Conservation (phyloP, 768 basidiomycete genomes). For the Rhizopogon vulgaris region DNA sequence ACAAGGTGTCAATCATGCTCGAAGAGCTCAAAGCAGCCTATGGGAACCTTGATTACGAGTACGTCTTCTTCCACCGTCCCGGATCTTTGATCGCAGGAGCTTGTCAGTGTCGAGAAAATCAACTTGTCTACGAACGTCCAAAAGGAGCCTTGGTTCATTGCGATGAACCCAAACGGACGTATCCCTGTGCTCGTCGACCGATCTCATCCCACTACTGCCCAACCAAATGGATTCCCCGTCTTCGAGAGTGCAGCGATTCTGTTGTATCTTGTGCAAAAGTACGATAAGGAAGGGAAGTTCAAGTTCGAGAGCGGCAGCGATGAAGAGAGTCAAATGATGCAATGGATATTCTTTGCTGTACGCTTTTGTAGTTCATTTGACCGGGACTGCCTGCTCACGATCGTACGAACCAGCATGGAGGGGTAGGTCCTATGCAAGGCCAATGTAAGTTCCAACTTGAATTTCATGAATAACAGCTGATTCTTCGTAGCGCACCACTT, state of each 20-base stretch:
- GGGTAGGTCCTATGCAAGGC: conserved; percentile 86
- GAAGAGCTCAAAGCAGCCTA: conserved; percentile 60
- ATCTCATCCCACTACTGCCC: conserved; percentile 24
- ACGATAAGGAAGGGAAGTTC: conserved; percentile 71
- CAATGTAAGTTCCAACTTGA: conserved; percentile 32
- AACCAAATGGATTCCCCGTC: conserved; percentile 49
- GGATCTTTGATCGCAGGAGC: neutral
- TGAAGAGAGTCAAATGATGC: conserved; percentile 64
- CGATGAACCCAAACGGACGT: conserved; percentile 66
- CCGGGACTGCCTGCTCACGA: neutral
- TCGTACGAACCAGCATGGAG: conserved; percentile 52
- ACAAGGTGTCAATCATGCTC: conserved; percentile 43
- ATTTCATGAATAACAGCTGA: conserved; percentile 7
- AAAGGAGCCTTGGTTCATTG: conserved; percentile 78
- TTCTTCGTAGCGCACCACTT: conserved; percentile 61
- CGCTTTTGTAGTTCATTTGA: conserved; percentile 5
- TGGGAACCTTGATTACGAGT: conserved; percentile 48
- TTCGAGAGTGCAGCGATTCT: conserved; percentile 82
- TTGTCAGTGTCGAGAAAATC: conserved; percentile 43
- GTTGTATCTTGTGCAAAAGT: conserved; percentile 76
- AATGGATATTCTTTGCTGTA: conserved; percentile 86
- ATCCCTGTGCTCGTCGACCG: conserved; percentile 67
- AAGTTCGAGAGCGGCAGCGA: conserved; percentile 55
- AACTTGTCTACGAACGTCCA: conserved; percentile 61
- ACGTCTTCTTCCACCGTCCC: conserved; percentile 2